These are phyloP conservation scores for Dryadomyces sulphureus DNA, from an alignment of 2,329 filamentous ascomycete genomes.

Conservation along the genomic window DNA sequence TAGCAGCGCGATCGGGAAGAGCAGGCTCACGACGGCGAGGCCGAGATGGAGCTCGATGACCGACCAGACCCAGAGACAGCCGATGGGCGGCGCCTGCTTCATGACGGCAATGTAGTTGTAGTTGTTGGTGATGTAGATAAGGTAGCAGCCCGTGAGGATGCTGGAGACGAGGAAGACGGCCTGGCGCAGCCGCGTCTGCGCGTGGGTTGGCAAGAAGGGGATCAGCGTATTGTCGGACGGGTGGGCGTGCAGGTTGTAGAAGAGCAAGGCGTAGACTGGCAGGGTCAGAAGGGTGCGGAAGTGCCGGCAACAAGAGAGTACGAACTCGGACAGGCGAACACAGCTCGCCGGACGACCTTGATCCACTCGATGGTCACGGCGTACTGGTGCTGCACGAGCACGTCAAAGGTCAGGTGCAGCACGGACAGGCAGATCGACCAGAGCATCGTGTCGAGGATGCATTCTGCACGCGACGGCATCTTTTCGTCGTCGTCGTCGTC, in stretches of 20 bases:
- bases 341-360: conserved; percentile 35
- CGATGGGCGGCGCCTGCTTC: conserved; percentile 81
- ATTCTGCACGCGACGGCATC: conserved; percentile 31
- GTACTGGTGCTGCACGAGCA: conserved; percentile 68
- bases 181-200: conserved; percentile 36
- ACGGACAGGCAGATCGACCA: conserved; percentile 51
- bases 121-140: conserved; percentile 69
- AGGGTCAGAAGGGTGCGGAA: not conserved
- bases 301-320: conserved; percentile 22
- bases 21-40: conserved; percentile 44
- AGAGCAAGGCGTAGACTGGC: conserved; percentile 39
- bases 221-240: conserved; percentile 30
- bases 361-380: conserved; percentile 49
- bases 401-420: conserved; percentile 65
- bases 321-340: conserved; percentile 27
- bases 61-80: conserved; percentile 85
- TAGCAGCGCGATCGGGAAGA: conserved; percentile 28
- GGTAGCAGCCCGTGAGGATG: conserved; percentile 53
- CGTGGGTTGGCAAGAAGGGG: conserved; percentile 30
- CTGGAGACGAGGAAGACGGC: conserved; percentile 49
- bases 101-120: conserved; percentile 76
- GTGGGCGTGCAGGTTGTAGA: conserved; percentile 43
- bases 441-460: conserved; percentile 38
- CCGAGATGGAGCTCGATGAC: conserved; percentile 70
- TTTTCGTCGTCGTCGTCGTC: conserved; percentile 17